Percentiles rank a stretch among this genome's conserved stretches.
Evolutionary conservation across 768 basidiomycete genomes (phyloP).

Genomic region (Suillus weaverae): DNA sequence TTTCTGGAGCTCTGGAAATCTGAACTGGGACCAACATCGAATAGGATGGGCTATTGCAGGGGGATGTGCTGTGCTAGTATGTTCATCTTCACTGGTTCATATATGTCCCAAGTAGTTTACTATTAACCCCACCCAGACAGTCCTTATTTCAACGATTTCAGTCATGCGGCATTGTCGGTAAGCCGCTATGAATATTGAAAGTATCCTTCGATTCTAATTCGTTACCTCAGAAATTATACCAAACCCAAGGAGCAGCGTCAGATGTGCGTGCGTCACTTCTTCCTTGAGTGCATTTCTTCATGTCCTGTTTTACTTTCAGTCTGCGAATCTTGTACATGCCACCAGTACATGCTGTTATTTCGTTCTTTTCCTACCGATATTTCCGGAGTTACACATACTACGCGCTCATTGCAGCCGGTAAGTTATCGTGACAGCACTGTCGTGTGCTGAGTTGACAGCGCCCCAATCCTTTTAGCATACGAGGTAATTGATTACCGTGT

Average conservation of each 20-base stretch:
- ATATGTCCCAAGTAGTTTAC: not conserved
- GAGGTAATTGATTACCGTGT: conserved; percentile 46
- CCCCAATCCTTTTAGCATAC: conserved; percentile 47
- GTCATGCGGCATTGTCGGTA: conserved; percentile 66
- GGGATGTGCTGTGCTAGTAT: conserved; percentile 53
- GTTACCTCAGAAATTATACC: conserved; percentile 60
- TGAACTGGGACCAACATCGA: conserved; percentile 61
- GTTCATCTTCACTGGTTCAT: conserved; percentile 25
- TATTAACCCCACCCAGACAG: conserved; percentile 42
- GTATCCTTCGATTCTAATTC: not conserved
- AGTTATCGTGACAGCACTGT: conserved; percentile 16
- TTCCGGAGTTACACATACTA: conserved; percentile 77
- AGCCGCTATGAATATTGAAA: conserved; percentile 19
- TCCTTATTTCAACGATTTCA: conserved; percentile 57
- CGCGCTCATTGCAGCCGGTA: conserved; percentile 50
- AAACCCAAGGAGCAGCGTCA: conserved; percentile 76
- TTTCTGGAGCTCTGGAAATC: conserved; percentile 57
- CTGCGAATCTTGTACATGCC: conserved; percentile 87
- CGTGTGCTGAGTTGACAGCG: conserved; percentile 20
- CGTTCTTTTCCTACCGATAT: conserved; percentile 84
- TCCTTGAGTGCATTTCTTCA: not conserved
- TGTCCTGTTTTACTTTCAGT: conserved; percentile 34
- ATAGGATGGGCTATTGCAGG: conserved; percentile 79
- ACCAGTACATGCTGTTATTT: conserved; percentile 75
- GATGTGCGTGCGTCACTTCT: conserved; percentile 48